A percentile compares a stretch with the other conserved stretches of the same genome.
Evolutionary conservation across 2,329 filamentous ascomycete species (phyloP).

Genomic region (Sporothrix pallida): DNA sequence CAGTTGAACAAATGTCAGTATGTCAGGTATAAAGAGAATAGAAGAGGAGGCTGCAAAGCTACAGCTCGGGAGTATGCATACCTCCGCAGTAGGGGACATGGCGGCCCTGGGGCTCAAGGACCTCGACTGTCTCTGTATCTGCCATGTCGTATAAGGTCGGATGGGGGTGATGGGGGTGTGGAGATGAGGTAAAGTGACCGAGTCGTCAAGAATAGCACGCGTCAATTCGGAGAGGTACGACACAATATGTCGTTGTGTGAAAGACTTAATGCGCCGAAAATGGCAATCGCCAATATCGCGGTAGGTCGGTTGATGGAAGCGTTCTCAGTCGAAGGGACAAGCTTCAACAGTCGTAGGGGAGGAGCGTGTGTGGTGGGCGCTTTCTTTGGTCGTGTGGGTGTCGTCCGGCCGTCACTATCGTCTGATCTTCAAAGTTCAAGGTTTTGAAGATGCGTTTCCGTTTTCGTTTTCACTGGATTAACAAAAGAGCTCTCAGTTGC

Average conservation of each 20-base stretch:
- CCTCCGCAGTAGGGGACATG: constrained; percentile 64
- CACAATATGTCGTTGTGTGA: neutral
- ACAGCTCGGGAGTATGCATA: constrained; percentile 46
- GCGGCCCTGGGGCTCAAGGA: constrained; percentile 56
- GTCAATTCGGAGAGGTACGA: neutral
- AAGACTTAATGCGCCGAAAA: constrained; percentile 1
- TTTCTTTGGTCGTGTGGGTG: neutral
- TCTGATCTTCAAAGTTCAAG: neutral
- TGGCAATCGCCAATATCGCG: constrained; percentile 2
- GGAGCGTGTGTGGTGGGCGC: neutral
- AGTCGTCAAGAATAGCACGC: neutral
- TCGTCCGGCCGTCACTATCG: neutral
- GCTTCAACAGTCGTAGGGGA: neutral
- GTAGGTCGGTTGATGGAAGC: neutral
- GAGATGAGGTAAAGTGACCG: too few relatives aligned
- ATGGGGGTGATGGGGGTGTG: neutral
- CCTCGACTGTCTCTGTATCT: constrained; percentile 57
- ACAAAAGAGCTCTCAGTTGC: constrained; percentile 11
- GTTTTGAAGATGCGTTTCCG: constrained; percentile 11
- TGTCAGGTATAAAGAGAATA: neutral
- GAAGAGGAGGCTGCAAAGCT: too few relatives aligned
- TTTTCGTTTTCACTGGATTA: neutral
- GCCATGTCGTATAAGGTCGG: constrained; percentile 53
- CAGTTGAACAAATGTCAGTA: constrained; percentile 34
- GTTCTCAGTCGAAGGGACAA: neutral